A percentile compares a stretch with the other conserved stretches of the same genome.
phyloP scores from a whole-genome alignment of 371 early-diverging fungal species.

The Rhizopus arrhizus region DNA sequence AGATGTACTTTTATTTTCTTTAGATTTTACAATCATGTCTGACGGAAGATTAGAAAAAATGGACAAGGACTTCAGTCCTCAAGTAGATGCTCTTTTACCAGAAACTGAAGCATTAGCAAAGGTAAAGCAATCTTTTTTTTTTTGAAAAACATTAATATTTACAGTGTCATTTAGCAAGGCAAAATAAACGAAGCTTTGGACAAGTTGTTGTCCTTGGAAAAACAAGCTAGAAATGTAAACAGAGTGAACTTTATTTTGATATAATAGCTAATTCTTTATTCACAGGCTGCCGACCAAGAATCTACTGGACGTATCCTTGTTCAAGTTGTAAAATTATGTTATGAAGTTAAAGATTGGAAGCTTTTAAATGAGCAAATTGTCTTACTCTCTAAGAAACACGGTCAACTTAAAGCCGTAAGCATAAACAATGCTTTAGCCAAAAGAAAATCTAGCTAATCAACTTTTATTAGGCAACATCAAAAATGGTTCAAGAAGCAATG shows the following conservation, averaged over 20 bases:
- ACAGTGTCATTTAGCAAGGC: conserved; percentile 55
- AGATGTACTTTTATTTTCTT: neutral
- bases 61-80: conserved; percentile 89
- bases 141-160: conserved; percentile 1
- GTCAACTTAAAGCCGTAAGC: conserved; percentile 87
- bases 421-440: neutral
- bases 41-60: conserved; percentile 81
- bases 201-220: conserved; percentile 77
- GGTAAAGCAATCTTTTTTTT: conserved; percentile 37
- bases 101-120: conserved; percentile 75
- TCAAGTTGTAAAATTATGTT: conserved; percentile 77
- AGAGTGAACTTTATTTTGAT: neutral
- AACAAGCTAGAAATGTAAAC: conserved; percentile 88
- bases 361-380: conserved; percentile 88
- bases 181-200: conserved; percentile 84
- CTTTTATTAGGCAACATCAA: conserved; percentile 77
- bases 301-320: conserved; percentile 89
- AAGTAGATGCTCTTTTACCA: conserved; percentile 77
- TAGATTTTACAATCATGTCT: conserved; percentile 29
- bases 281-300: conserved; percentile 80
- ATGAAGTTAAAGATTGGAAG: conserved; percentile 80
- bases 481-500: conserved; percentile 96
- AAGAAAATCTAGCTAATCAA: neutral
- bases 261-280: neutral
- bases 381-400: conserved; percentile 92